Base-by-base conservation (phyloP, 2,329 filamentous ascomycete genomes). In the Trichoderma cornu-damae region DNA sequence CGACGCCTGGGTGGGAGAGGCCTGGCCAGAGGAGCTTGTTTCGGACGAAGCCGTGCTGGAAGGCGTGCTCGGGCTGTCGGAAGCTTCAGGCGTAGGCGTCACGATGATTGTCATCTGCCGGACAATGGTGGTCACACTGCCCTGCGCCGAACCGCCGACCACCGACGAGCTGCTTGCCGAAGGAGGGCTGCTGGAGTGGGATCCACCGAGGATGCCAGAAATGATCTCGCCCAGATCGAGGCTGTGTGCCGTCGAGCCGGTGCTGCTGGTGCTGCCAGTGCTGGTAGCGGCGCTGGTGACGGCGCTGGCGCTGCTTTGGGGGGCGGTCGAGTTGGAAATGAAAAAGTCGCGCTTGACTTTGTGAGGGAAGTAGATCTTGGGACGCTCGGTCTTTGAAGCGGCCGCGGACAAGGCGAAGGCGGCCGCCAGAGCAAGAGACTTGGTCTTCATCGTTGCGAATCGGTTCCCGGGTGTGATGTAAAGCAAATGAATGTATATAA, bases 341-440 rank as follows among this genome's bases (percentile, higher is more conserved):
- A 11, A n/a, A 53, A 76, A 72, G 59, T 79, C 72, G 55, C 80
- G 76, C 70, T 79, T 83, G 64, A 84, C 73, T 42, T 82, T 75
- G 57, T 78, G 75, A 11, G 82, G 82, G 61, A 79, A 84, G 67
- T 83, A 84, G 65, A 82, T 80, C 66, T 74, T 77, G 16, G 80
- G 80, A 60, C 72, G 71, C 32, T 77, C 70, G 35, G 68, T 63
- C 55, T 77, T 72, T 20, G 77, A 78, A 62, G 70, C 70, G 57
- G 72, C 74, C 32, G 77, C 73, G 59, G 77, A 74, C 60, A 79
- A 69, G 62, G 75, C 77, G 64, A 82, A 64, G 18, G 76, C 76
- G 69, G 77, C 76, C 62, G 77, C 75, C 66, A 81, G 63, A 57
- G 78, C 66, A 63, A 68, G 63, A 8, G 77, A 74, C 64, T 73